Evolutionary conservation across 305 asterid species (phyloP), one percentile per base, ranked within the genome.

Genomic region (Fraxinus nigra): DNA sequence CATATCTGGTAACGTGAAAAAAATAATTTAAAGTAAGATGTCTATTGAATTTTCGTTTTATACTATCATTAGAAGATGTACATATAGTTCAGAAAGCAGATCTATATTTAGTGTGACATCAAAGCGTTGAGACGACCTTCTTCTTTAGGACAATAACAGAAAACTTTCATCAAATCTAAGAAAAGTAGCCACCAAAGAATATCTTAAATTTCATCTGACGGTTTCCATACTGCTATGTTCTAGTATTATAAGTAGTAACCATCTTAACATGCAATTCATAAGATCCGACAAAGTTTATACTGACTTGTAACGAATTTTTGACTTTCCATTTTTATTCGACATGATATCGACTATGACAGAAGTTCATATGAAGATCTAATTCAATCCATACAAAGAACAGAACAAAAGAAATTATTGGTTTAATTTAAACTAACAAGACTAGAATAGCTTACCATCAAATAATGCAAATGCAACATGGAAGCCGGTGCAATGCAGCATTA

Each of bases 391-490:
- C 7, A 18, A 54, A 54, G 13, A 24, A 24, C 5, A 72, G 13
- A 38, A 75, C 10, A 32, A 76, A 40, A 75, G 9, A 16, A 46
- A 18, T 54, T 54, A 77, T n/a, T 24, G 46, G 2, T 22, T 51
- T 48, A 16, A 26, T 28, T 6, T 37, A 11, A 8, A 24, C 35
- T 9, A 67, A 18, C 22, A 20, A 6, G 40, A 20, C 14, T 20
- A 32, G 46, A 26, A 61, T 32, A 32, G 30, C 74, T 61, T 82
- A 85, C 85, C 87, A 40, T 85, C 85, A 13, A 80, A 73, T 24
- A 81, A 28, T 35, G 85, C 82, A 14, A 77, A 75, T 35, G 75
- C 78, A 20, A 82, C 48, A 75, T 85, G 83, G 38, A 70, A 63
- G 38, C 20, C 75, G 22, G 88, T 75, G 59, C 78, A 75, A 5